phyloP scores from a whole-genome alignment of 1,139 yeast genomes.

The Hemisphaericaspora xylofermentans region DNA sequence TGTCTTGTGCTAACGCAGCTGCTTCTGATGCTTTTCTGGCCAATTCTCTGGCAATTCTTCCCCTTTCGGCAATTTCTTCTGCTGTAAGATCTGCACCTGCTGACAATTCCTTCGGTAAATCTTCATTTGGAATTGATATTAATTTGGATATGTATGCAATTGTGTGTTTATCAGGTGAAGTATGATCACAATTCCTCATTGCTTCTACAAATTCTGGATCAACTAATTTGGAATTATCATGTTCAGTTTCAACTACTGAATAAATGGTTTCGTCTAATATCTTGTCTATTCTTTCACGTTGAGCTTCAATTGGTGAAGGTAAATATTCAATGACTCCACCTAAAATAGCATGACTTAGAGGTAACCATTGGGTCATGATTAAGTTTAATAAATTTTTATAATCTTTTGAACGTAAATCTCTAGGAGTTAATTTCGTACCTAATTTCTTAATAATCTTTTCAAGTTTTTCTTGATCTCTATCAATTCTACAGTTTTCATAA shows the following conservation, averaged over 20 bases:
- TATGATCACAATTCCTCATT: slow-evolving; percentile 58
- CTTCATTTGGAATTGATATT: slow-evolving; percentile 77
- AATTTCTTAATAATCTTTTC: slow-evolving; percentile 74
- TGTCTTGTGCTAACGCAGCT: slow-evolving; percentile 32
- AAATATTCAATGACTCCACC: slow-evolving; percentile 81
- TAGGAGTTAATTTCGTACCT: slow-evolving; percentile 64
- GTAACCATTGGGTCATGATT: slow-evolving; percentile 94
- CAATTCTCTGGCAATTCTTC: slow-evolving; percentile 65
- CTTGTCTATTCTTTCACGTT: slow-evolving; percentile 64
- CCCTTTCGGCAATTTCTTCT: slow-evolving; percentile 67
- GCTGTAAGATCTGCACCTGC: slow-evolving; percentile 34
- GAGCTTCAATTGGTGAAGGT: slow-evolving; percentile 83
- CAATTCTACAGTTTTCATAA: slow-evolving; percentile 66
- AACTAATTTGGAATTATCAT: slow-evolving; percentile 28
- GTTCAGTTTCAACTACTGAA: slow-evolving; percentile 43
- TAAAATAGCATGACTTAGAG: slow-evolving; percentile 81
- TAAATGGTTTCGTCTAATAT: slow-evolving; percentile 53
- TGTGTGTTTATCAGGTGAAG: slow-evolving; percentile 55
- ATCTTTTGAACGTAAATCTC: slow-evolving; percentile 83
- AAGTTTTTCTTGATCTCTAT: slow-evolving; percentile 68
- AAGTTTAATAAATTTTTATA: slow-evolving; percentile 58
- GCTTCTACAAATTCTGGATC: slow-evolving; percentile 51
- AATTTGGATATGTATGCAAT: slow-evolving; percentile 90
- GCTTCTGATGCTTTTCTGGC: slow-evolving; percentile 71
- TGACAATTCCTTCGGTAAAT: slow-evolving; percentile 60